These are phyloP conservation scores for Colletotrichum caudatum DNA, from an alignment of 2,329 filamentous ascomycete species.

Conservation along the genomic window DNA sequence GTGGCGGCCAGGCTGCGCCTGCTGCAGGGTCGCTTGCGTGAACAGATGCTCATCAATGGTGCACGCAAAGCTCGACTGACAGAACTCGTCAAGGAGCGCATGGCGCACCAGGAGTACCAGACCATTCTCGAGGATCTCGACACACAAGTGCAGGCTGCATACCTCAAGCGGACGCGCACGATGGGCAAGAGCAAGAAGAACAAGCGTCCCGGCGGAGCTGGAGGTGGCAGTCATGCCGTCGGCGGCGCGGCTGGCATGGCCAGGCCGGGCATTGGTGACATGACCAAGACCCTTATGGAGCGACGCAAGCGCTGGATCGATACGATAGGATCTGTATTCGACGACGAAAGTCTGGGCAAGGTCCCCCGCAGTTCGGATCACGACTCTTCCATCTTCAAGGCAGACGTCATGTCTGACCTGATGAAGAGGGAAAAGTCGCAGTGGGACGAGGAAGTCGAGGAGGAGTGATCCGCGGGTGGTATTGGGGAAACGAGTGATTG, in stretches of 20 bases:
- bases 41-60: constrained; percentile 88
- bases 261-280: constrained; percentile 87
- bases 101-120: constrained; percentile 96
- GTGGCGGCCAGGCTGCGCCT: constrained; percentile 89
- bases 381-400: constrained; percentile 78
- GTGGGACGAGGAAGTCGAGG: constrained; percentile 85
- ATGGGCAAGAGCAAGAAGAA: constrained; percentile 95
- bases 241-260: constrained; percentile 71
- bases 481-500: not conserved
- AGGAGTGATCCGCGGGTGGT: constrained; percentile 56
- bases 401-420: constrained; percentile 77
- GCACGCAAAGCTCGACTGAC: constrained; percentile 88
- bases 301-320: constrained; percentile 89
- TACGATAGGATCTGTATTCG: constrained; percentile 90
- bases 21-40: constrained; percentile 83
- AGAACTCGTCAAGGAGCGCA: constrained; percentile 89
- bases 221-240: constrained; percentile 75
- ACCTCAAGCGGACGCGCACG: constrained; percentile 93
- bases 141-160: constrained; percentile 92
- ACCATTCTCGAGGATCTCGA: constrained; percentile 98
- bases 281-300: constrained; percentile 93
- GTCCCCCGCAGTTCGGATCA: constrained; percentile 77
- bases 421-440: constrained; percentile 82
- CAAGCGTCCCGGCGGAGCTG: constrained; percentile 80
- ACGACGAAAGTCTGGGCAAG: constrained; percentile 79